These are phyloP conservation scores for Termitomyces sp. DNA, from an alignment of 1,284 basidiomycete species.

Conservation along the genomic window DNA sequence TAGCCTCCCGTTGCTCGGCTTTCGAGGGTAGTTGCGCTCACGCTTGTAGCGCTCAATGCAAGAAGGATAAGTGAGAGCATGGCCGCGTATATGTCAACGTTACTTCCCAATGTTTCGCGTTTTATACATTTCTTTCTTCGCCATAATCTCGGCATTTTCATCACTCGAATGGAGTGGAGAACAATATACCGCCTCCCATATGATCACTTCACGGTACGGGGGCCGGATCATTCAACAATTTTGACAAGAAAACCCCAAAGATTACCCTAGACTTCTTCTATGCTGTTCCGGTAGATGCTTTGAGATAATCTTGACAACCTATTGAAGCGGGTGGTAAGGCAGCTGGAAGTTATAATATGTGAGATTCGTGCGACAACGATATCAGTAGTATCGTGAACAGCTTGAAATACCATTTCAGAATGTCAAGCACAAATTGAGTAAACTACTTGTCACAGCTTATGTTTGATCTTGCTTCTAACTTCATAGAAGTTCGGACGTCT, in stretches of 20 bases:
- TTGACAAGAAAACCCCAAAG: conserved; percentile 4
- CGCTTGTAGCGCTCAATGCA: conserved; percentile 14
- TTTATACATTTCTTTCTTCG: conserved; percentile 10
- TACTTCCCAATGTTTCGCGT: conserved; percentile 8
- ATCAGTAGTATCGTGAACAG: neutral
- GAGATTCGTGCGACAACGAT: neutral
- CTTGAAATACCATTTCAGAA: neutral
- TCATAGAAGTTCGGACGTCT: neutral
- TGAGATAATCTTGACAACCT: neutral
- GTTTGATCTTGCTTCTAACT: neutral
- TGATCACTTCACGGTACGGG: conserved; percentile 1
- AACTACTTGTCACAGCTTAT: no score
- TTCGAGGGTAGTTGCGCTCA: conserved; percentile 23
- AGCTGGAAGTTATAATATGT: no score
- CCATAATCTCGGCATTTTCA: conserved; percentile 13
- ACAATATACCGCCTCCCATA: neutral
- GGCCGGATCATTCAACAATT: neutral
- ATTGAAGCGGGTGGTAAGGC: neutral
- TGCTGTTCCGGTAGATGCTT: neutral
- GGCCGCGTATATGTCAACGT: conserved; percentile 2
- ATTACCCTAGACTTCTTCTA: neutral
- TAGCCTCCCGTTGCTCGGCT: conserved; percentile 43
- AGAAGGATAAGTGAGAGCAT: conserved; percentile 18
- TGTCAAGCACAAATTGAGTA: no score
- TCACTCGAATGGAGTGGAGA: neutral